Base-by-base conservation (phyloP, 495 filamentous ascomycete species). In the Chaetomidium leptoderma region DNA sequence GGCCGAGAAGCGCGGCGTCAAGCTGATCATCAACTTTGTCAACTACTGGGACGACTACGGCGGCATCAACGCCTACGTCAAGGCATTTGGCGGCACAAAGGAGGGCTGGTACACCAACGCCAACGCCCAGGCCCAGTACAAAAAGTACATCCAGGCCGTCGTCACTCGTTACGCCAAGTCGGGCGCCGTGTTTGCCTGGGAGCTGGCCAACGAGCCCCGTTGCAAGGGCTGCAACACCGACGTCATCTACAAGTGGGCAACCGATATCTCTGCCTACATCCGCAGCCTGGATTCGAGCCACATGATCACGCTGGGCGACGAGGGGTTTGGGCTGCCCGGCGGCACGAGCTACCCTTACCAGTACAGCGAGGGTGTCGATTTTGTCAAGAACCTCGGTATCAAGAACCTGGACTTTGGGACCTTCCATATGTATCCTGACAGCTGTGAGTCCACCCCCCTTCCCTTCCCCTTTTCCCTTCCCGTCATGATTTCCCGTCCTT, bases 131-230 rank as follows among this genome's bases (percentile, higher is more conserved):
- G 65, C 70, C 4, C 76, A 80, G 27, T 91, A 87, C 71, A 76
- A 78, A 29, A 74, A 67, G 10, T 90, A 88, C 72, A 78, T 89
- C 68, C 68, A 79, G 37, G 74, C 83, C 11, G 78, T 90, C 11
- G 76, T 91, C 1, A 70, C 68, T 32, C 80, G 85, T 10, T 89
- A 88, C 68, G 71, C 63, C 21, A 71, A 65, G 36, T 82, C 78
- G 3, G 53, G 76, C 0, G 82, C 86, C 2, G 76, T 89, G 56
- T 85, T 90, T 63, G 80, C 83, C 0, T 90, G 87, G 87, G 85
- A 89, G 63, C 72, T 89, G 7, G 80, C 76, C 19, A 90, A 90
- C 66, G 87, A 89, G 73, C 82, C 85, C 10, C 78, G 85, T 55
- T 89, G 86, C 75, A 77, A 78, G 17, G 83, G 66, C 32, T 89